Evolutionary conservation across 257 asterid species (phyloP).

Genomic region (Salvia splendens): DNA sequence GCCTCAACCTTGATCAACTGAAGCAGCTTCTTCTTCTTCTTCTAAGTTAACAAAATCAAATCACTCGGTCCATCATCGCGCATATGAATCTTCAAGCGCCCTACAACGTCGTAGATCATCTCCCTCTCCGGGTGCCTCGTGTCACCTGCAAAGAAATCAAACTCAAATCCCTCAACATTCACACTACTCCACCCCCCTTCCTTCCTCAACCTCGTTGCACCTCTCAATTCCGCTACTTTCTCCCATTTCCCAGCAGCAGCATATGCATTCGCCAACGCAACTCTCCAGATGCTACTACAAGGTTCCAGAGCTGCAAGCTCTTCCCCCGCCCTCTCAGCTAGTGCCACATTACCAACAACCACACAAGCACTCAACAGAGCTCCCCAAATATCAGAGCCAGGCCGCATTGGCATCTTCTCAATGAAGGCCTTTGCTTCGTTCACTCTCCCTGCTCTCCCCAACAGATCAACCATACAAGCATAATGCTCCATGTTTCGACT

Average conservation of each 20-base stretch:
- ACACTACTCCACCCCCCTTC: conserved; percentile 60
- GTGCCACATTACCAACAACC: conserved; percentile 23
- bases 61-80: conserved; percentile 19
- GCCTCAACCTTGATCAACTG: background rate
- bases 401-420: conserved; percentile 30
- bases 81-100: conserved; percentile 36
- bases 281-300: conserved; percentile 45
- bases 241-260: conserved; percentile 46
- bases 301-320: conserved; percentile 42
- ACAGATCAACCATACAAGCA: conserved; percentile 50
- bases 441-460: conserved; percentile 49
- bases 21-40: background rate
- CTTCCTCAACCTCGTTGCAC: conserved; percentile 33
- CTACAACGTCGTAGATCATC: conserved; percentile 34
- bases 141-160: conserved; percentile 44
- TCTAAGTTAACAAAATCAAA: conserved; percentile 18
- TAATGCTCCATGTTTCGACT: conserved; percentile 39
- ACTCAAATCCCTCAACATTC: conserved; percentile 37
- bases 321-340: conserved; percentile 48
- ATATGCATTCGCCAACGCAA: conserved; percentile 45
- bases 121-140: conserved; percentile 32
- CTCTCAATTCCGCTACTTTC: conserved; percentile 41
- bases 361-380: conserved; percentile 43
- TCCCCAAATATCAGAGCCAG: conserved; percentile 46
- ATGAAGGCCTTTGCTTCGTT: conserved; percentile 45